Evolutionary conservation across 768 basidiomycete genomes (phyloP), one percentile per base, ranked within the genome.

Genomic region (Paxillus rubicundulus): DNA sequence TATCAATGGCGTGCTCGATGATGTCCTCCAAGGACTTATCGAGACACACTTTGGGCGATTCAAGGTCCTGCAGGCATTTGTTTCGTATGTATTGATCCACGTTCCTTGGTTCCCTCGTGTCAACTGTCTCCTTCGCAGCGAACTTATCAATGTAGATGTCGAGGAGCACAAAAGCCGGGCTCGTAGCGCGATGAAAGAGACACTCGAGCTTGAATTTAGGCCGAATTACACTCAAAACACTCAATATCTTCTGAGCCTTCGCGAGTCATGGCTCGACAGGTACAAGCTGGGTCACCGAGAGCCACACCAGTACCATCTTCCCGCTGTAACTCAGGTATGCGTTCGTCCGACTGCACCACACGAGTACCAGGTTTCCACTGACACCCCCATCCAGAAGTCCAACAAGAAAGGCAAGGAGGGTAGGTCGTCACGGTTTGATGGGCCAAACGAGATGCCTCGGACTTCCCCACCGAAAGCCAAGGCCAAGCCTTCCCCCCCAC

Each of bases 1-100:
- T 9, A 64, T 77, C 4, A 59, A 63, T 16, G 59, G 66, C 12
- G 63, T 72, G 2, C 61, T 76, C 3, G 59, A 63, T 14, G 56
- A 68, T 32, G 45, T 69, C 12, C 52, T 75, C 4, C 52, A 66
- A 12, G 17, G 49, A 0, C 63, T 70, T 10, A 55, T 75, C 27
- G 51, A 63, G 6, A 49, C 54, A 2, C 69, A 72, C 46, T 83
- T 81, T 52, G 71, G 70, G 2, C 69, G 70, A 5, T 81, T 78
- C 50, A 64, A 52, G 14, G 34, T 59, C 10, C 70, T 81, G 0
- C 61, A 71, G 41, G 51, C 53, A 4, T 51, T 67, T 46, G 55
- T 80, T 18, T 66, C 59, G 79, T 79, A 53, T 9, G 70, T 66
- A 6, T 32, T 28, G 12, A 7, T 30, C 8, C 28, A 30, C 9